Evolutionary conservation across 768 basidiomycete genomes (phyloP).

Genomic region (Pleurotus tuber-regium): DNA sequence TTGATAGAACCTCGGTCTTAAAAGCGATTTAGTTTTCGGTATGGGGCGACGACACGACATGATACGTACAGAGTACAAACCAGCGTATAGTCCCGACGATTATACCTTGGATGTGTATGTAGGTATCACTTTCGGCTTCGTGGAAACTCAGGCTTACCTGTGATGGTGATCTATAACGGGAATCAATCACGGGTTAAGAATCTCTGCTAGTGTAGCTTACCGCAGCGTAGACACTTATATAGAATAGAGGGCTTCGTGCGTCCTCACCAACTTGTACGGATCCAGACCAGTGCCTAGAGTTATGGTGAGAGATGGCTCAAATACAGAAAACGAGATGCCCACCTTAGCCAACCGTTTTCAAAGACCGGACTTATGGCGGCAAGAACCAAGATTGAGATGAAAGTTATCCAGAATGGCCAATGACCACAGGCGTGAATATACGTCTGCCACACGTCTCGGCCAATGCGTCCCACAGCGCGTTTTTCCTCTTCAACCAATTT

Average conservation of each 20-base stretch:
- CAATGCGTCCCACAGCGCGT: constrained; percentile 71
- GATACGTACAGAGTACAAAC: constrained; percentile 64
- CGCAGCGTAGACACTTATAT: constrained; percentile 69
- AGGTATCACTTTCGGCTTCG: background rate
- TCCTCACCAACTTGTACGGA: constrained; percentile 36
- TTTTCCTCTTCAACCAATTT: constrained; percentile 86
- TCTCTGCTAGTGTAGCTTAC: constrained; percentile 35
- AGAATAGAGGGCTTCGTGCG: constrained; percentile 49
- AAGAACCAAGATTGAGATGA: constrained; percentile 48
- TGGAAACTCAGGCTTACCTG: constrained; percentile 31
- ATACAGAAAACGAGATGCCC: constrained; percentile 4
- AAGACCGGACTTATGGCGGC: constrained; percentile 64
- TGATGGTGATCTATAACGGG: constrained; percentile 25
- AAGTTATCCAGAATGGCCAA: constrained; percentile 54
- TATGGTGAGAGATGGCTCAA: constrained; percentile 1
- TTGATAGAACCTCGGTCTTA: constrained; percentile 76
- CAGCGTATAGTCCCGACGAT: constrained; percentile 58
- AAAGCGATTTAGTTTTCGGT: constrained; percentile 12
- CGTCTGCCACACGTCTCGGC: constrained; percentile 60
- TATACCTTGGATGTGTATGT: constrained; percentile 22
- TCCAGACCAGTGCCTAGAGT: constrained; percentile 54
- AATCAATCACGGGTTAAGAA: constrained; percentile 5
- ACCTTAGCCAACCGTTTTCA: constrained; percentile 74
- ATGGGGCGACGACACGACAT: background rate
- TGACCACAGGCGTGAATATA: constrained; percentile 54